Evolutionary conservation across 768 basidiomycete genomes (phyloP).

Genomic region (Lentinus brumalis): DNA sequence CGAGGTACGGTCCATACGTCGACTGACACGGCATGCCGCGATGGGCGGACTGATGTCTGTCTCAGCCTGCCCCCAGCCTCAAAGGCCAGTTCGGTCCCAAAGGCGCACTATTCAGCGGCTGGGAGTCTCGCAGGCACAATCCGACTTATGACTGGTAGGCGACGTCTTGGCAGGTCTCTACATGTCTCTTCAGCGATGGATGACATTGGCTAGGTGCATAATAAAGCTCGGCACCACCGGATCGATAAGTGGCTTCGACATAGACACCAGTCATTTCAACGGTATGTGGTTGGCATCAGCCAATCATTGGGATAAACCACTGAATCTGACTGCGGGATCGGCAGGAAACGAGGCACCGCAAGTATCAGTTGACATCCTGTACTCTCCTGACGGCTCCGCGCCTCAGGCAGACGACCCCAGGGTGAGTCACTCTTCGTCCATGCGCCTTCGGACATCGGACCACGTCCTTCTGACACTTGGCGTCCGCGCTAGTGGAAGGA

Average conservation of each 20-base stretch:
- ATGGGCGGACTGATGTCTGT: neutral
- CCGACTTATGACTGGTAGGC: slow-evolving; percentile 81
- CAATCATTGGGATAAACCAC: neutral
- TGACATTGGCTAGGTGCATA: slow-evolving; percentile 66
- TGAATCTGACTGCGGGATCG: neutral
- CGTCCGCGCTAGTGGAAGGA: slow-evolving; percentile 65
- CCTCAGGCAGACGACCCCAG: slow-evolving; percentile 51
- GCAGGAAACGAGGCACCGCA: slow-evolving; percentile 88
- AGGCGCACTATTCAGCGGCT: slow-evolving; percentile 91
- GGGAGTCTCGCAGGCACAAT: slow-evolving; percentile 93
- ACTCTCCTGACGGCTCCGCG: slow-evolving; percentile 36
- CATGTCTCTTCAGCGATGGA: neutral
- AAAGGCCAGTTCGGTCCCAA: slow-evolving; percentile 98
- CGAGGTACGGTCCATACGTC: slow-evolving; percentile 51
- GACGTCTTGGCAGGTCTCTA: neutral
- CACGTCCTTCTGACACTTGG: neutral
- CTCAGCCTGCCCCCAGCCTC: slow-evolving; percentile 79
- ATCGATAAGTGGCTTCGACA: slow-evolving; percentile 77
- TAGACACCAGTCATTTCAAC: slow-evolving; percentile 95
- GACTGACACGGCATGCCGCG: neutral
- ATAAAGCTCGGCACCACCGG: slow-evolving; percentile 84
- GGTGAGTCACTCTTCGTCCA: slow-evolving; percentile 42
- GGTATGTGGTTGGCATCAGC: slow-evolving; percentile 44
- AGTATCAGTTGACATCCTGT: slow-evolving; percentile 70
- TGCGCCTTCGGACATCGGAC: neutral